Conservation (phyloP, 2,329 filamentous ascomycete genomes). For the Penicillium sp. region DNA sequence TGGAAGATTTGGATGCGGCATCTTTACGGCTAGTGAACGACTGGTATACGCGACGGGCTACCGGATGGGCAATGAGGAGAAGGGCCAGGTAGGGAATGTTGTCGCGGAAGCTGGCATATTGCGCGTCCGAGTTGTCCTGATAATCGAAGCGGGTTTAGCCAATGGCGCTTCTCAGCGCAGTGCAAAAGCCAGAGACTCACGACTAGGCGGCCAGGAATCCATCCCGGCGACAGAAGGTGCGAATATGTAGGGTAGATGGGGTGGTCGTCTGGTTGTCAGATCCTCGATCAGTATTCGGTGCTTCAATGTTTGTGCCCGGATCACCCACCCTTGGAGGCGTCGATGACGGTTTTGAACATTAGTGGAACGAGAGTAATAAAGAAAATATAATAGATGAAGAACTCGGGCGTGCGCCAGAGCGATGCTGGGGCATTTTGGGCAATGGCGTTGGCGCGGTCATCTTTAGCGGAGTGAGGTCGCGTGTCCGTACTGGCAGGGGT, state of each 20-base stretch:
- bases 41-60: slow-evolving; percentile 73
- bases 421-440: slow-evolving; percentile 57
- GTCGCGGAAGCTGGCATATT: slow-evolving; percentile 79
- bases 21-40: slow-evolving; percentile 46
- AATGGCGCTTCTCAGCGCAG: not conserved
- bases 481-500: slow-evolving; percentile 63
- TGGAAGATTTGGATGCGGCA: slow-evolving; percentile 21
- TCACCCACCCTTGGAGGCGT: slow-evolving; percentile 74
- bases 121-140: slow-evolving; percentile 82
- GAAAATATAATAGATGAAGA: slow-evolving; percentile 73
- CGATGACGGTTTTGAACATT: slow-evolving; percentile 89
- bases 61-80: slow-evolving; percentile 74
- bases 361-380: slow-evolving; percentile 67
- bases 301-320: not conserved
- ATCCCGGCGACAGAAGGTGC: slow-evolving; percentile 70
- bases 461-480: slow-evolving; percentile 39
- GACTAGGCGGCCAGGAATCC: slow-evolving; percentile 89
- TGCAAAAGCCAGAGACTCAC: slow-evolving; percentile 49
- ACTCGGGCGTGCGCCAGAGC: slow-evolving; percentile 85
- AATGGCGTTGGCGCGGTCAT: slow-evolving; percentile 38
- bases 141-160: slow-evolving; percentile 5
- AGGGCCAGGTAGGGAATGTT: slow-evolving; percentile 79
- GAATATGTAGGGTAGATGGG: slow-evolving; percentile 76
- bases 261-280: slow-evolving; percentile 62
- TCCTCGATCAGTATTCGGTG: slow-evolving; percentile 13